Percentiles rank a stretch among this genome's conserved stretches.
These are phyloP conservation scores for Conidiobolus incongruus DNA, from an alignment of 371 early-diverging fungal genomes.

Conservation along the genomic window DNA sequence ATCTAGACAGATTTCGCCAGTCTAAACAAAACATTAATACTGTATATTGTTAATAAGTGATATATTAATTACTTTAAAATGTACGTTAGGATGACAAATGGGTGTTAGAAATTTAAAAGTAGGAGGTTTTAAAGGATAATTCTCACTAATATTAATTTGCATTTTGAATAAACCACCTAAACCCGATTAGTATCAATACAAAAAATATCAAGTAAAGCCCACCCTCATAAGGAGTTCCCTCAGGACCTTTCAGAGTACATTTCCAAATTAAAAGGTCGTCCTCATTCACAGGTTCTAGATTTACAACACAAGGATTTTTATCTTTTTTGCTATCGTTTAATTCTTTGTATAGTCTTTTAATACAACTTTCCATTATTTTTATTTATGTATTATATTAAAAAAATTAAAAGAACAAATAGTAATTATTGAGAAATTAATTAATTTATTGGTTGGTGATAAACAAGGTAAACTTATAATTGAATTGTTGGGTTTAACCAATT, in stretches of 20 bases:
- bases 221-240: conserved; percentile 69
- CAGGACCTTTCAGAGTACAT: conserved; percentile 59
- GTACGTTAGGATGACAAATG: conserved; percentile 61
- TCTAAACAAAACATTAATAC: conserved; percentile 12
- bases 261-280: conserved; percentile 72
- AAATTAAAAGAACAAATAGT: too few relatives aligned
- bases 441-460: too few relatives aligned
- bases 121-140: conserved; percentile 57
- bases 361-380: neutral
- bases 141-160: conserved; percentile 24
- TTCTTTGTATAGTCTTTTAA: neutral
- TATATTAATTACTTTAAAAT: conserved; percentile 28
- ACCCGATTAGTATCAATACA: conserved; percentile 13
- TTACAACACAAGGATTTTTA: conserved; percentile 22
- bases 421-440: too few relatives aligned
- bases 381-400: too few relatives aligned
- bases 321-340: neutral
- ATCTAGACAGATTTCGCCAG: conserved; percentile 68
- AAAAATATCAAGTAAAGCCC: conserved; percentile 12
- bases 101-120: conserved; percentile 41
- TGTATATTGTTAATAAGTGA: neutral
- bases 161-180: conserved; percentile 32
- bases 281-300: conserved; percentile 36
- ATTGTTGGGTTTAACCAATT: too few relatives aligned
- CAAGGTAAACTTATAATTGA: too few relatives aligned